These are phyloP conservation scores for Iberis pinnata DNA, from an alignment of 345 rosid species.

Conservation along the genomic window DNA sequence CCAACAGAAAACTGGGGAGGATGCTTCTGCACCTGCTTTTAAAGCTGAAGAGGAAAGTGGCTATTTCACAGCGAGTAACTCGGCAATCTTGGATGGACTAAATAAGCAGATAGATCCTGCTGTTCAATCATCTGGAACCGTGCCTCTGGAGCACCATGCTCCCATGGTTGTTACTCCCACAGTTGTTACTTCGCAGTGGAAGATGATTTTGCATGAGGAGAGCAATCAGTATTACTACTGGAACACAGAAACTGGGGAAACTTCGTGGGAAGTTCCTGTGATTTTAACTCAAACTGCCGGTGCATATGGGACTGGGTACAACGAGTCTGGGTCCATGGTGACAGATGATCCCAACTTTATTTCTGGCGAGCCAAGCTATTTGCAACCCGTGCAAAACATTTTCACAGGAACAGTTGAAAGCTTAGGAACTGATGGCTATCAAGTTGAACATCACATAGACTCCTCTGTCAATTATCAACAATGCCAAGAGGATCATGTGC, in stretches of 20 bases:
- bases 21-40: slow-evolving; percentile 29
- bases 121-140: slow-evolving; percentile 34
- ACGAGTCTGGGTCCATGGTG: slow-evolving; percentile 29
- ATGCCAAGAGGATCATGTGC: slow-evolving; percentile 24
- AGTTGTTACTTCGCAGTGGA: slow-evolving; percentile 62
- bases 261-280: slow-evolving; percentile 87
- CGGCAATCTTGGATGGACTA: slow-evolving; percentile 24
- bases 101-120: slow-evolving; percentile 34
- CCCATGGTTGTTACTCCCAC: slow-evolving; percentile 42
- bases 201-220: slow-evolving; percentile 85
- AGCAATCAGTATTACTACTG: slow-evolving; percentile 84
- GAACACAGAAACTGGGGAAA: slow-evolving; percentile 92
- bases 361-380: slow-evolving; percentile 30
- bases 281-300: slow-evolving; percentile 40
- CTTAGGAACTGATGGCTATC: slow-evolving; percentile 26
- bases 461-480: slow-evolving; percentile 25
- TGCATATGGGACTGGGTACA: slow-evolving; percentile 30
- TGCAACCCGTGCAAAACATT: slow-evolving; percentile 24
- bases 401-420: slow-evolving; percentile 27
- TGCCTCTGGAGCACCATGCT: slow-evolving; percentile 39
- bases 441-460: slow-evolving; percentile 28
- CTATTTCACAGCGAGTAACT: slow-evolving; percentile 30
- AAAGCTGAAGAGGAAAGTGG: slow-evolving; percentile 26
- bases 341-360: slow-evolving; percentile 26
- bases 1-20: slow-evolving; percentile 29